These are phyloP conservation scores for Kwoniella dejecticola DNA, from an alignment of 768 basidiomycete genomes.

Conservation along the genomic window DNA sequence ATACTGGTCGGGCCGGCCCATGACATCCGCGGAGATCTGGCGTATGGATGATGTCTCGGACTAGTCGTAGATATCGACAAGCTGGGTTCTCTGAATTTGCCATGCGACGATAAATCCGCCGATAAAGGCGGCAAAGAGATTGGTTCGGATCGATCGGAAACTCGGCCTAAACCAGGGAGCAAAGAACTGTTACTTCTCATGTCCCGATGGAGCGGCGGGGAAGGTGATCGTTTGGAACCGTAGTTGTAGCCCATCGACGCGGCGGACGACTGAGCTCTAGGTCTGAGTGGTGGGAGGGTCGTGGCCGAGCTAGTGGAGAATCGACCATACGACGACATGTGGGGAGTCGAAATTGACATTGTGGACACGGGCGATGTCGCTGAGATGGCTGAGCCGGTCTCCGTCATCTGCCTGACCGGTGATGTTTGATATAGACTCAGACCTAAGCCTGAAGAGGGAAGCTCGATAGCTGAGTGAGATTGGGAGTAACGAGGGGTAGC, in stretches of 20 bases:
- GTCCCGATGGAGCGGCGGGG: slow-evolving; percentile 1
- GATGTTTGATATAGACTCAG: slow-evolving; percentile 27
- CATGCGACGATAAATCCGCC: slow-evolving; percentile 1
- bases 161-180: neutral
- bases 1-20: slow-evolving; percentile 12
- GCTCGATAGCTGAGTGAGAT: slow-evolving; percentile 8
- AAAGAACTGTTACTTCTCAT: too few relatives aligned
- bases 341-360: slow-evolving; percentile 21
- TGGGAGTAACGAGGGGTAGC: slow-evolving; percentile 10
- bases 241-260: slow-evolving; percentile 5
- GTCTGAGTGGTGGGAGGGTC: slow-evolving; percentile 21
- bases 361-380: slow-evolving; percentile 22
- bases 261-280: slow-evolving; percentile 16
- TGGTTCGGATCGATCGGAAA: slow-evolving; percentile 7
- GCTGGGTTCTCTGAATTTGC: slow-evolving; percentile 7
- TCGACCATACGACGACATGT: slow-evolving; percentile 9
- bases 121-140: slow-evolving; percentile 14
- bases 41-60: slow-evolving; percentile 23
- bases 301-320: slow-evolving; percentile 11
- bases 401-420: slow-evolving; percentile 7
- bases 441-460: slow-evolving; percentile 12
- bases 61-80: slow-evolving; percentile 2
- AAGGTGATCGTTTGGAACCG: slow-evolving; percentile 8
- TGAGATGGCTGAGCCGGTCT: slow-evolving; percentile 17
- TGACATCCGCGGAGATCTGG: slow-evolving; percentile 16